phyloP scores from a whole-genome alignment of 176 grass and related monocot genomes.

The Saccharum officinarum region DNA sequence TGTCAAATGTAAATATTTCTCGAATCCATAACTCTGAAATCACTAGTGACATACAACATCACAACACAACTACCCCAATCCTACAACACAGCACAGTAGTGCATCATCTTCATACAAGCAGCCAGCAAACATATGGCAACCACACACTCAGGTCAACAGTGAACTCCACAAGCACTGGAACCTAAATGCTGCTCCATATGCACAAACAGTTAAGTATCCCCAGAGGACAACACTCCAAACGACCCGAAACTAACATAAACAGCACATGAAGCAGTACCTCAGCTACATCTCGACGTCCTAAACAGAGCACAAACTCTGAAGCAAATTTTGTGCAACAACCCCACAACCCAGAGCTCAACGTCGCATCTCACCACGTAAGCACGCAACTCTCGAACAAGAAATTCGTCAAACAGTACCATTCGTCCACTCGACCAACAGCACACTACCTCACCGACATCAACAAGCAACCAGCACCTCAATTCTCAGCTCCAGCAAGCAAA shows the following conservation, averaged over 20 bases:
- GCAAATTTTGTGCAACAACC: neutral
- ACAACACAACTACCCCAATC: neutral
- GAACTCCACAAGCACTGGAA: neutral
- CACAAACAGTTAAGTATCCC: neutral
- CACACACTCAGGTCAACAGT: neutral
- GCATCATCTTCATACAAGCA: neutral
- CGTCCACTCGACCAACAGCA: neutral
- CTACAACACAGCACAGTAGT: neutral
- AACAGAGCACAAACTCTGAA: neutral
- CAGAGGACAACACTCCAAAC: neutral
- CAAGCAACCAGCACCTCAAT: constrained; percentile 2
- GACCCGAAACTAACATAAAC: neutral
- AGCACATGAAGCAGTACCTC: neutral
- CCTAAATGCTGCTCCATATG: constrained; percentile 10
- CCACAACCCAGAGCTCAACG: neutral
- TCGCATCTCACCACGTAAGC: neutral
- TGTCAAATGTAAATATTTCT: neutral
- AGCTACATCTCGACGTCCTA: neutral
- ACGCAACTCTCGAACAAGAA: neutral
- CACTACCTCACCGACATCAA: neutral
- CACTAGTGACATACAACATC: neutral
- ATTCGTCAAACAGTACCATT: constrained; percentile 15
- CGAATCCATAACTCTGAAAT: neutral
- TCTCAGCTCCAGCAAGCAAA: neutral
- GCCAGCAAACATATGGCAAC: neutral